Evolutionary conservation across 2,329 filamentous ascomycete genomes (phyloP).

Genomic region (Phyllosticta paracitricarpa): DNA sequence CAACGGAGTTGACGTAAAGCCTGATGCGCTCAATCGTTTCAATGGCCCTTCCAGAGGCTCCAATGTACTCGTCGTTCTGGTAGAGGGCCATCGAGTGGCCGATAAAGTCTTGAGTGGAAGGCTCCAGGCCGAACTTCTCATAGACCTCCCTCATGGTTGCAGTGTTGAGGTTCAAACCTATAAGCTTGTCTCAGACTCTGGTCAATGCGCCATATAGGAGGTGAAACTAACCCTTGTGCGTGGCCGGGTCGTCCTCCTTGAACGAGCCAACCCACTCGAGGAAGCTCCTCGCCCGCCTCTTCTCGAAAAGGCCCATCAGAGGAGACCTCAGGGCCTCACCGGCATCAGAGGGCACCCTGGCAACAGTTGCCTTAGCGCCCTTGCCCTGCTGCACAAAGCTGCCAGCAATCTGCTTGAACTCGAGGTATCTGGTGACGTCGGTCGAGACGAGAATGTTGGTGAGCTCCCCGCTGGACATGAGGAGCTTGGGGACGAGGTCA

Average conservation of each 20-base stretch:
- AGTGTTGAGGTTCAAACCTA: conserved; percentile 65
- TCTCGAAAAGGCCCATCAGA: conserved; percentile 96
- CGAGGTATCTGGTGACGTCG: conserved; percentile 51
- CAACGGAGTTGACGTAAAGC: conserved; percentile 95
- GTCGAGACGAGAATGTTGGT: conserved; percentile 98
- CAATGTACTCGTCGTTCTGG: conserved; percentile 80
- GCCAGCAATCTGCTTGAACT: conserved; percentile 64
- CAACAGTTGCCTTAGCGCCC: conserved; percentile 76
- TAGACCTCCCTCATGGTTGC: conserved; percentile 98
- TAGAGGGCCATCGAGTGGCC: conserved; percentile 98
- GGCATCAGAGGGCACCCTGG: conserved; percentile 93
- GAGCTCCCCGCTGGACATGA: conserved; percentile 97
- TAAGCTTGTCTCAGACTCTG: not conserved
- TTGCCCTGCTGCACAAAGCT: conserved; percentile 90
- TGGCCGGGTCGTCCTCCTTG: conserved; percentile 67
- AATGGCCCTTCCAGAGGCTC: conserved; percentile 59
- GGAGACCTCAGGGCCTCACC: conserved; percentile 79
- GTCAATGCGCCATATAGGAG: not conserved
- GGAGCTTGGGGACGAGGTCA: conserved; percentile 93
- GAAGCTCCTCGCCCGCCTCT: conserved; percentile 92
- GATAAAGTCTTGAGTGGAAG: conserved; percentile 85
- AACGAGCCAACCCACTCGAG: conserved; percentile 91
- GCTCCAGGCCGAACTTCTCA: conserved; percentile 91
- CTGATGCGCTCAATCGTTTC: conserved; percentile 87
- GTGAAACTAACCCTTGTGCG: conserved; percentile 68